Conservation (phyloP, 2,329 filamentous ascomycete genomes). For the Claviceps fusiformis region DNA sequence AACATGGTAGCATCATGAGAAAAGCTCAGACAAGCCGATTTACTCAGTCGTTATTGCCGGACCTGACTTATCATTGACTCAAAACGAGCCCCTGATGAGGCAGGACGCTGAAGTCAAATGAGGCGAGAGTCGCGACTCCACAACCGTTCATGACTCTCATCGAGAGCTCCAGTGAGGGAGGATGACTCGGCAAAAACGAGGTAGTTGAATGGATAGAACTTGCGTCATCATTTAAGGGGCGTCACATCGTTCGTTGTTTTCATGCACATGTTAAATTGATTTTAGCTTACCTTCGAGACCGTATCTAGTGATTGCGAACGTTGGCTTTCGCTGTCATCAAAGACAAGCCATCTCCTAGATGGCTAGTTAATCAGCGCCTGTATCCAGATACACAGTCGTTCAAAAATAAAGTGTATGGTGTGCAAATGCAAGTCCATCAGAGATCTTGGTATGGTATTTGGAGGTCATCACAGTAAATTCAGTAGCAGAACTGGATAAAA, state of each 20-base stretch:
- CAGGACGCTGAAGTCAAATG: conserved; percentile 47
- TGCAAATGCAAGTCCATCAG: conserved; percentile 27
- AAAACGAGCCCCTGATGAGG: conserved; percentile 41
- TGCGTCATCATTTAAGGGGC: conserved; percentile 22
- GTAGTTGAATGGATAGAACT: conserved; percentile 69
- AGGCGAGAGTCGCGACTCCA: conserved; percentile 48
- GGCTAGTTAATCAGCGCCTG: background rate
- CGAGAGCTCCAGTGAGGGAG: conserved; percentile 53
- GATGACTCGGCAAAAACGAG: conserved; percentile 53
- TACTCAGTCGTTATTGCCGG: conserved; percentile 55
- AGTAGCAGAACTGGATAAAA: conserved; percentile 64
- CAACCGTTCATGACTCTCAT: conserved; percentile 51
- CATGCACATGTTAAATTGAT: background rate
- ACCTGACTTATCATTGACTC: conserved; percentile 25
- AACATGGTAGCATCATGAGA: no score
- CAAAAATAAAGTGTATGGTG: background rate
- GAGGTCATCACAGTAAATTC: conserved; percentile 51
- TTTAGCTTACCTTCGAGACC: background rate
- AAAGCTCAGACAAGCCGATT: conserved; percentile 46
- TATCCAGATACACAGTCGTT: background rate
- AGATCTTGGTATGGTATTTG: conserved; percentile 51
- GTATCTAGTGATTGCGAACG: background rate
- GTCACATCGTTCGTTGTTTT: background rate
- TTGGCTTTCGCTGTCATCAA: no score
- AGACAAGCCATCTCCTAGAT: background rate